Percentiles rank a stretch among this genome's conserved stretches.
These are phyloP conservation scores for Boletus tomentosulus DNA, from an alignment of 768 basidiomycete species.

Conservation along the genomic window DNA sequence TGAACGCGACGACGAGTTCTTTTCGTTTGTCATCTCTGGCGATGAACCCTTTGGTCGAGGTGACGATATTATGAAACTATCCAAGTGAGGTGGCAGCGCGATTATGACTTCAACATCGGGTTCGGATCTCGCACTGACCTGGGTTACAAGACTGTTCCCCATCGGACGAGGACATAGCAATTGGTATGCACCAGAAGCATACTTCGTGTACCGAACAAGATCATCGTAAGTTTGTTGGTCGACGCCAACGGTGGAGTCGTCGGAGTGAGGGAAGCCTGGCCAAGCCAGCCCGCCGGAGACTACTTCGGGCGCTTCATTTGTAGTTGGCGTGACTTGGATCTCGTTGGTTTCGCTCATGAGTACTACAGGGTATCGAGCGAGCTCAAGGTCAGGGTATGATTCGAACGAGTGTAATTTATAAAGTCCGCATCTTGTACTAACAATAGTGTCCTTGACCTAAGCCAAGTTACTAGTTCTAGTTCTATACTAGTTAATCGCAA, in stretches of 20 bases:
- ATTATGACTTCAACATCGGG: background rate
- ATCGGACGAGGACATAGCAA: conserved; percentile 44
- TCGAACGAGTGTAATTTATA: background rate
- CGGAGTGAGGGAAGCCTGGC: conserved; percentile 24
- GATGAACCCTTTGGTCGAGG: conserved; percentile 42
- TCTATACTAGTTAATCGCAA: background rate
- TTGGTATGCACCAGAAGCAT: conserved; percentile 49
- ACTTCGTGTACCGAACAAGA: conserved; percentile 44
- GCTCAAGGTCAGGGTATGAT: background rate
- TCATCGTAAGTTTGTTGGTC: conserved; percentile 37
- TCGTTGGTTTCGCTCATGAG: conserved; percentile 5
- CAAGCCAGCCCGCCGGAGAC: background rate
- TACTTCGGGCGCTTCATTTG: background rate
- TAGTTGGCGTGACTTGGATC: background rate
- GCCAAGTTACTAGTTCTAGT: background rate
- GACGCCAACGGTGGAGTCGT: conserved; percentile 28
- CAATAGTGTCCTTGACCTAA: background rate
- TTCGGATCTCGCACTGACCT: conserved; percentile 28
- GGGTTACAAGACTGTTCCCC: conserved; percentile 40
- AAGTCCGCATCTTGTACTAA: background rate
- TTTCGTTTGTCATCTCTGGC: conserved; percentile 39
- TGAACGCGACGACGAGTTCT: conserved; percentile 41
- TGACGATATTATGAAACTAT: conserved; percentile 36
- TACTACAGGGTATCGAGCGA: background rate
- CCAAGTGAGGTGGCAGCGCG: background rate